phyloP scores from a whole-genome alignment of 306 rosid genomes.

The Citrullus colocynthis region DNA sequence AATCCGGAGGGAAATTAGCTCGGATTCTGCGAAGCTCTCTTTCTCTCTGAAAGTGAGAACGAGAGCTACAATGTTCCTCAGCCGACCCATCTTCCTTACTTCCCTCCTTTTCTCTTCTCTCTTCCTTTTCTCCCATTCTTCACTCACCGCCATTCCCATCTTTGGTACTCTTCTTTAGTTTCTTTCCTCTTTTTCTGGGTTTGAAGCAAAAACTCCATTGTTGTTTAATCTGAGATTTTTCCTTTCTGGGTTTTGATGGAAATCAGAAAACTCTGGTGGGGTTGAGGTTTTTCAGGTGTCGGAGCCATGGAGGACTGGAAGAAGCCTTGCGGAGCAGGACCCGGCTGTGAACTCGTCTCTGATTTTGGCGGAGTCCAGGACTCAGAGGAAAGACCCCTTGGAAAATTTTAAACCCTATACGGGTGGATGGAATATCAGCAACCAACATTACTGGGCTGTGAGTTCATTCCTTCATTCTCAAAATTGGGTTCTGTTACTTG shows the following conservation, averaged over 20 bases:
- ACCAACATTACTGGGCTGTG: constrained; percentile 38
- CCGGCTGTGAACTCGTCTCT: constrained; percentile 24
- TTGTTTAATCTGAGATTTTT: background rate
- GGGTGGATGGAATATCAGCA: constrained; percentile 76
- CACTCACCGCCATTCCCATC: constrained; percentile 2
- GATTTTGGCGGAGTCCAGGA: constrained; percentile 41
- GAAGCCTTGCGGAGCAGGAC: constrained; percentile 23
- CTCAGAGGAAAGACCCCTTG: constrained; percentile 41
- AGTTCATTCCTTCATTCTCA: constrained; percentile 10
- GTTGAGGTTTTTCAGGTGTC: constrained; percentile 5
- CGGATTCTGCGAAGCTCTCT: background rate
- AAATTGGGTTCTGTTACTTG: background rate
- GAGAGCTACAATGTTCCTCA: constrained; percentile 24
- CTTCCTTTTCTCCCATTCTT: constrained; percentile 10
- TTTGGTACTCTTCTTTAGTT: background rate
- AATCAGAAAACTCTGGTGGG: constrained; percentile 11
- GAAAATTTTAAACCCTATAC: constrained; percentile 29
- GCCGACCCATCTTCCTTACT: constrained; percentile 5
- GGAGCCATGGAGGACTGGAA: constrained; percentile 38
- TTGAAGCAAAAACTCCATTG: background rate
- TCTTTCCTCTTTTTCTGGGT: background rate
- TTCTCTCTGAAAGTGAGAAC: background rate
- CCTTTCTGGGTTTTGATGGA: background rate
- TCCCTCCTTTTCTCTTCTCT: constrained; percentile 1
- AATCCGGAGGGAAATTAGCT: background rate